Base-by-base conservation (phyloP, 2,329 filamentous ascomycete species). In the Cercospora citrullina region DNA sequence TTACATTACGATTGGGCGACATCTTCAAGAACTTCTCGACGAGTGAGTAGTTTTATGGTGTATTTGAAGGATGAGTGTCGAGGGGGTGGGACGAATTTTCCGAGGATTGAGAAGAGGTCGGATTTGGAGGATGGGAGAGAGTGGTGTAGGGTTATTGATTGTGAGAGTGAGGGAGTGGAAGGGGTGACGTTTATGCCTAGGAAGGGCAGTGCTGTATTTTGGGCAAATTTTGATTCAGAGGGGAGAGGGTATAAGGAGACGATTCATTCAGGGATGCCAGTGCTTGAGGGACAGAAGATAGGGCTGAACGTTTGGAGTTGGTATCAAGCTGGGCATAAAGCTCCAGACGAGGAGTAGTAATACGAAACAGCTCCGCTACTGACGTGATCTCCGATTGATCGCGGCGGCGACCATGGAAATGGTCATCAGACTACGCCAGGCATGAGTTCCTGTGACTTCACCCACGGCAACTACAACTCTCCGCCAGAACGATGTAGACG, bases 261-360 rank as follows among this genome's bases (percentile, higher is more conserved):
- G 33, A 87, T 87, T 81, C 87, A 89, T 81, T 86, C 86, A 53
- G 87, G 86, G 5, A 79, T 88, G 73, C 86, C 87, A 8, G 87
- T 89, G 0, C 77, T 78, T 60, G 80, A 77, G 48, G 87, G 87
- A 2, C 81, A 78, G 42, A 89, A 89, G 79, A 82, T 89, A 66
- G 87, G 87, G 0, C 76, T 89, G 77, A 89, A 89, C 78, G 87
- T 89, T 69, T 89, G 87, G 87, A 88, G 84, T 77, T 89, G 86
- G 86, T 85, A 84, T 75, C 84, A 87, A 77, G 65, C 68, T 39
- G 74, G 74, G 6, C 65, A 72, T 67, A 58, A 39, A 23, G 33
- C 48, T 33, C 65, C 67, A 5, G 58, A 31, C 8, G 65, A 64
- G 14, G 48, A 31, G 48, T n/a, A 28, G 58, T 28, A 60, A n/a